Base-by-base conservation (phyloP, 805 yeast genomes). In the Yarrowia yakushimensis region DNA sequence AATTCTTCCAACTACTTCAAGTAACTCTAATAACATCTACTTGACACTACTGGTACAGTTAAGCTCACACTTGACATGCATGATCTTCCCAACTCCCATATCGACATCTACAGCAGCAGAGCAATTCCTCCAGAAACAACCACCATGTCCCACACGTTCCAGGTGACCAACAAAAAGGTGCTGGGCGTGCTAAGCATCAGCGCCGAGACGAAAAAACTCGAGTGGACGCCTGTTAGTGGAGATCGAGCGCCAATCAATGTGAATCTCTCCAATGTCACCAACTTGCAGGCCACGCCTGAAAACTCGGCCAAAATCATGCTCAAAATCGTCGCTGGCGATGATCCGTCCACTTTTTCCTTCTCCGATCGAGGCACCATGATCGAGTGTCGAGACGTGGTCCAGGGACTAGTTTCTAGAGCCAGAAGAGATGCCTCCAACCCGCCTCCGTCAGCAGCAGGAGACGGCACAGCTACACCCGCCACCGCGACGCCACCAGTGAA, bases 211-310 rank as follows among this genome's bases (percentile, higher is more conserved):
- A 39, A 41, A n/a, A 55, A 39, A 13, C 61, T 55, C n/a, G 48
- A 39, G 18, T 55, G 61, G 61, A 28, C 46, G 23, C 61, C 61
- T 1, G 61, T 55, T 15, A 18, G 30, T 15, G 61, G 61, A 27
- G 61, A 39, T 20, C 27, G 61, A 41, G 61, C 46, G 6, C 48
- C 46, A 9, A 55, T 55, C 48, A 20, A 39, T 11, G 61, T 55
- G 7, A 41, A 41, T 20, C 48, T 55, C 15, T 37, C 39, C 36
- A 39, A 55, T 39, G 61, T 55, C 30, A 55, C 46, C 12, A 55
- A 80, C 64, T 72, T 89, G 18, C 88, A 87, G 70, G 92, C 90
- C 0, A 82, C 94, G 0, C 85, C 89, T 6, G 85, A 85, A 13
- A 73, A 82, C 0, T 79, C 85, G 25, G 87, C 85, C 13, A 85